Conservation (phyloP, 208 protist genomes). For the Leishmania aethiopica region DNA sequence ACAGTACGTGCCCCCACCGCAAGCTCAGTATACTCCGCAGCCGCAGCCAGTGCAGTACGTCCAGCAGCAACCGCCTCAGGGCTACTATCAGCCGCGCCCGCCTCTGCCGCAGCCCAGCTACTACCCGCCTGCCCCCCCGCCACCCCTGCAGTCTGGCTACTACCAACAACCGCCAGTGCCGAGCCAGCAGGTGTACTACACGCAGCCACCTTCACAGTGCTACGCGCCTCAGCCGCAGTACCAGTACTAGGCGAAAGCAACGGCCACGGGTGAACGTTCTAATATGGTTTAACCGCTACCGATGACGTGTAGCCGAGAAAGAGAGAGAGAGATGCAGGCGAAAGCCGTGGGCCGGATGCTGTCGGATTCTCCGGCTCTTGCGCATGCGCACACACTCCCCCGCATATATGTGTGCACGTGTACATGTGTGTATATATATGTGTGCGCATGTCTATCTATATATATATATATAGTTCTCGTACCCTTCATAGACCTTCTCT, state of each 20-base stretch:
- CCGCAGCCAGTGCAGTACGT: slow-evolving; percentile 20
- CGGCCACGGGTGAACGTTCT: background rate
- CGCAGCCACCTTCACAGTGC: slow-evolving; percentile 26
- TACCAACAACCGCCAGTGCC: slow-evolving; percentile 3
- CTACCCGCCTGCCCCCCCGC: slow-evolving; percentile 13
- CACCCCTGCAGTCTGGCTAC: slow-evolving; percentile 4
- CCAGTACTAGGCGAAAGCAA: slow-evolving; percentile 14
- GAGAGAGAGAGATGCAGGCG: background rate
- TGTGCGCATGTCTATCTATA: too few species aligned
- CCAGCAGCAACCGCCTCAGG: slow-evolving; percentile 14
- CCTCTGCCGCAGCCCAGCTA: slow-evolving; percentile 27
- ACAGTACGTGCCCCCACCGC: slow-evolving; percentile 12
- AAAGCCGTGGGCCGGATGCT: background rate
- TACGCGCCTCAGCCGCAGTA: slow-evolving; percentile 34
- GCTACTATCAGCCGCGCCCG: slow-evolving; percentile 24
- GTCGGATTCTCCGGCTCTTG: background rate
- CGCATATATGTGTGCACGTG: background rate
- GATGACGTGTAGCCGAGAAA: background rate
- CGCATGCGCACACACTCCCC: background rate
- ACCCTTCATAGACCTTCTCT: background rate
- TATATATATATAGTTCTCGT: background rate
- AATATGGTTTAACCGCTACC: background rate
- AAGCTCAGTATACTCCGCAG: slow-evolving; percentile 20
- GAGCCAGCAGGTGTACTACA: slow-evolving; percentile 20
- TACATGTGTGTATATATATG: background rate